Conservation (phyloP, 768 basidiomycete genomes). For the Ephemerocybe angulata region DNA sequence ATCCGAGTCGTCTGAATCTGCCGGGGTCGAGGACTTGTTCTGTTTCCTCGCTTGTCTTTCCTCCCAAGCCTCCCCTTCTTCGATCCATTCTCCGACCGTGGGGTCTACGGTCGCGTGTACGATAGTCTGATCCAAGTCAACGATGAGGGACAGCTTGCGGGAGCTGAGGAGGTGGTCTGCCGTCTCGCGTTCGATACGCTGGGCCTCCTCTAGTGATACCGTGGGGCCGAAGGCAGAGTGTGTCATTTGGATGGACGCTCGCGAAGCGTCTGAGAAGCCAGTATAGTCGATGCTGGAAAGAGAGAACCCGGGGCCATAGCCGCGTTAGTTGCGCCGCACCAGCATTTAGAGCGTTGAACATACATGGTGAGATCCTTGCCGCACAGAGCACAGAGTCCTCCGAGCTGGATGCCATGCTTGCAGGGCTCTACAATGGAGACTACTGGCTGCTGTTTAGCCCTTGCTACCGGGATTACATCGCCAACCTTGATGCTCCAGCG, state of each 20-base stretch:
- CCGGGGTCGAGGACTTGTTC: slow-evolving; percentile 20
- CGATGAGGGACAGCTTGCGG: slow-evolving; percentile 87
- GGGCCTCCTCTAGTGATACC: slow-evolving; percentile 90
- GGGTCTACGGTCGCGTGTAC: slow-evolving; percentile 99
- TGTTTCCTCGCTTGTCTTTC: slow-evolving; percentile 46
- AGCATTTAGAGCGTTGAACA: slow-evolving; percentile 22
- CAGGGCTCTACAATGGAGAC: slow-evolving; percentile 84
- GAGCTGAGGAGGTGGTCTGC: slow-evolving; percentile 71
- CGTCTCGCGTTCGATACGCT: slow-evolving; percentile 80
- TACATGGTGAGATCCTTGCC: slow-evolving; percentile 94
- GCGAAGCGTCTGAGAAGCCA: slow-evolving; percentile 80
- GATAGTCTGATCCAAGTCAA: slow-evolving; percentile 98
- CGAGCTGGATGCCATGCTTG: slow-evolving; percentile 90
- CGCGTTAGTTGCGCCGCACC: neutral
- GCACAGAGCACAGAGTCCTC: slow-evolving; percentile 89
- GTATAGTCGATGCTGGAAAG: slow-evolving; percentile 69
- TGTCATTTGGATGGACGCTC: slow-evolving; percentile 90
- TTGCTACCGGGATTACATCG: slow-evolving; percentile 57
- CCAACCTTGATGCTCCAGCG: slow-evolving; percentile 67
- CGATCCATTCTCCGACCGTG: slow-evolving; percentile 96
- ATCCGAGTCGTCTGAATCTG: slow-evolving; percentile 34
- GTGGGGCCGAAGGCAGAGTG: slow-evolving; percentile 90
- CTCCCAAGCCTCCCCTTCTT: slow-evolving; percentile 81
- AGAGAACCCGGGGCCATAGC: slow-evolving; percentile 13
- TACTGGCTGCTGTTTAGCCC: slow-evolving; percentile 57